Percentiles rank a stretch among this genome's conserved stretches.
Conservation (phyloP, 345 rosid species). For the sweet orange (Citrus sinensis) region DVS_A1.0 CM039167.1:24587501-24588000, state of each 20-base stretch:
- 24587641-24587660: constrained; percentile 15
- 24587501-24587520: constrained; percentile 9
- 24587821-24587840: background rate
- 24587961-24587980: background rate
- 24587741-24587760: background rate
- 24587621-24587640: constrained; percentile 99
- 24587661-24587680: constrained; percentile 3
- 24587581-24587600: constrained; percentile 92
- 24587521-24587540: constrained; percentile 36
- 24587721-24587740: background rate
- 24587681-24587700: constrained; percentile 1
- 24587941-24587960: background rate
- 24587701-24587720: background rate
- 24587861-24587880: background rate
- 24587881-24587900: background rate
- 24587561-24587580: constrained; percentile 97
- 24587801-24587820: background rate
- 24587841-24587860: background rate
- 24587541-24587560: constrained; percentile 99
- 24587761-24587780: background rate
- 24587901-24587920: no score
- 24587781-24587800: background rate
- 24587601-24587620: constrained; percentile 99
- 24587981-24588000: background rate
- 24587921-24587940: background rate